A percentile compares a stretch with the other conserved stretches of the same genome.
These are phyloP conservation scores for Dacryopinax primogenitus DNA, from an alignment of 768 basidiomycete species.

Conservation along the genomic window DNA sequence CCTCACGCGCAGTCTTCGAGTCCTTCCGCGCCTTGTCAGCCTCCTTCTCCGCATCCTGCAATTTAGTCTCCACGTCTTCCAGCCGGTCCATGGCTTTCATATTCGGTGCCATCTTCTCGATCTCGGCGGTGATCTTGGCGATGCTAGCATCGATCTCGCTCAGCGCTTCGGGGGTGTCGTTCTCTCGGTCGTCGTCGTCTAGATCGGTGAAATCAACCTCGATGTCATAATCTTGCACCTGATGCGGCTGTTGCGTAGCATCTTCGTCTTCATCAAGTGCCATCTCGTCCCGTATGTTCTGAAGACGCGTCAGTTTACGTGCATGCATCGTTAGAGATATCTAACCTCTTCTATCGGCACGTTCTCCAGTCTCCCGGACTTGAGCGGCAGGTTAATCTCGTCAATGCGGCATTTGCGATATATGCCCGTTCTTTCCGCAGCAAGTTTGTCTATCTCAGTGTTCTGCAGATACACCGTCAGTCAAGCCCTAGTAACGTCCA, in stretches of 20 bases:
- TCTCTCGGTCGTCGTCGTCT: constrained; percentile 62
- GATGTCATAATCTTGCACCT: constrained; percentile 72
- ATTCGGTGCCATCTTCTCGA: constrained; percentile 90
- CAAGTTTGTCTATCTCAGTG: constrained; percentile 82
- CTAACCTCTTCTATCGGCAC: constrained; percentile 90
- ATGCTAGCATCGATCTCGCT: constrained; percentile 64
- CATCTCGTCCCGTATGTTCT: constrained; percentile 74
- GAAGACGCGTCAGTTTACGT: constrained; percentile 8
- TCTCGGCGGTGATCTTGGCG: constrained; percentile 56
- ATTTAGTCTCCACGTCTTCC: constrained; percentile 71
- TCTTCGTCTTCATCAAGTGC: constrained; percentile 80
- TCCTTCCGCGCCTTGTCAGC: constrained; percentile 85
- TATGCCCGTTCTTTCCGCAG: constrained; percentile 68
- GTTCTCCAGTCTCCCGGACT: constrained; percentile 60
- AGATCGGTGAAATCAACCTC: constrained; percentile 72
- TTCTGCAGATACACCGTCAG: constrained; percentile 34
- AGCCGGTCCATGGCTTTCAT: constrained; percentile 91
- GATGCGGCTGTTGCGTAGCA: constrained; percentile 57
- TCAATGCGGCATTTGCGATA: constrained; percentile 91
- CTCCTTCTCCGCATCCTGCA: constrained; percentile 81
- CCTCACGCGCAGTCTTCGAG: constrained; percentile 78
- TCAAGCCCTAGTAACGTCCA: not conserved
- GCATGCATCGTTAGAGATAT: constrained; percentile 16
- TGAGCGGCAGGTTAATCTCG: constrained; percentile 71
- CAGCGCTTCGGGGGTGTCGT: constrained; percentile 49